Conservation (phyloP, 768 basidiomycete genomes). For the Lentinula aciculospora region DNA sequence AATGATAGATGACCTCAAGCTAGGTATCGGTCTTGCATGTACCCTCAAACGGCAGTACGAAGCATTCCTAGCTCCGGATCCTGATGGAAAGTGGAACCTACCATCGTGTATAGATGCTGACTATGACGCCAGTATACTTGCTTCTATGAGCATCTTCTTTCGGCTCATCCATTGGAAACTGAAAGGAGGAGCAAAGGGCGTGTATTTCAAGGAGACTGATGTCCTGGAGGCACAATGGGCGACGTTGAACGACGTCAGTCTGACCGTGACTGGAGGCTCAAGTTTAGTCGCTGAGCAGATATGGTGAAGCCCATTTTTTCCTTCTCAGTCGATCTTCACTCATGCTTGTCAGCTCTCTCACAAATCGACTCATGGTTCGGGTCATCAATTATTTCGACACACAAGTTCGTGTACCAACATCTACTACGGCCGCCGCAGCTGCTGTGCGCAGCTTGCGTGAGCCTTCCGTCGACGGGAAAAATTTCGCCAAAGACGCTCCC, state of each 20-base stretch:
- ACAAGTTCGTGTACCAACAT: slow-evolving; percentile 70
- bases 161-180: slow-evolving; percentile 93
- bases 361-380: slow-evolving; percentile 88
- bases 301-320: slow-evolving; percentile 53
- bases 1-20: slow-evolving; percentile 87
- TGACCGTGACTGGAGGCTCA: slow-evolving; percentile 84
- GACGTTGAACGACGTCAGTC: slow-evolving; percentile 88
- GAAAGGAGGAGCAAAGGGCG: slow-evolving; percentile 85
- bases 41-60: slow-evolving; percentile 94
- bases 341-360: slow-evolving; percentile 62
- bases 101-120: slow-evolving; percentile 86
- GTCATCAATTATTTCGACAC: slow-evolving; percentile 94
- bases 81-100: slow-evolving; percentile 81
- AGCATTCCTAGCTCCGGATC: slow-evolving; percentile 84
- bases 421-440: slow-evolving; percentile 13
- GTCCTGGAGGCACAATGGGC: slow-evolving; percentile 96
- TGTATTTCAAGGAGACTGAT: slow-evolving; percentile 97
- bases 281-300: slow-evolving; percentile 91
- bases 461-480: slow-evolving; percentile 12
- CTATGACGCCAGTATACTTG: slow-evolving; percentile 85
- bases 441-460: slow-evolving; percentile 22
- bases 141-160: slow-evolving; percentile 87
- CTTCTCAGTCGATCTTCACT: neutral
- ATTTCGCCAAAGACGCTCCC: neutral
- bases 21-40: slow-evolving; percentile 87